These are phyloP conservation scores for Hemerocallis citrina DNA, from an alignment of 106 monocot species.

Conservation along the genomic window DNA sequence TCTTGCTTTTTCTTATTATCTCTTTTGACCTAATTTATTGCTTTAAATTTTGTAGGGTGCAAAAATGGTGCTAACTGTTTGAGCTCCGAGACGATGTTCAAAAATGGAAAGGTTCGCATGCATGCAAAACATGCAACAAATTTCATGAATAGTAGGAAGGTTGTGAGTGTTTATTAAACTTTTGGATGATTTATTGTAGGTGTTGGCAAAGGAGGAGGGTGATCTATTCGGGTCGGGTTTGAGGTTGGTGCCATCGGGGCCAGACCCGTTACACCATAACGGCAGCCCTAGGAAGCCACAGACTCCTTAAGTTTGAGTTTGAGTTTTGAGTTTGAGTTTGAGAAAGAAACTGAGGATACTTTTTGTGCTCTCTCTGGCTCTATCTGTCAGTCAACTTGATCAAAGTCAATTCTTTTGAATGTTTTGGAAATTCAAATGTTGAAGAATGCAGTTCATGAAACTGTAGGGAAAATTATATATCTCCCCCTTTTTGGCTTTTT, in stretches of 20 bases:
- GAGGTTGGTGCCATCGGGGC: constrained; percentile 45
- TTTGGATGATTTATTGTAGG: background rate
- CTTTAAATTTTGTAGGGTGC: background rate
- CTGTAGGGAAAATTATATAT: too few relatives aligned
- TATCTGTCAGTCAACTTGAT: too few relatives aligned
- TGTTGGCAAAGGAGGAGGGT: background rate
- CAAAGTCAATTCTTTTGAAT: too few relatives aligned
- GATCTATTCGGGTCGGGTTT: constrained; percentile 19
- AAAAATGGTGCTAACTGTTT: constrained; percentile 1
- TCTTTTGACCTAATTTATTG: background rate
- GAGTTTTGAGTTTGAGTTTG: too few relatives aligned
- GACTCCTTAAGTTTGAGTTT: constrained; percentile 52
- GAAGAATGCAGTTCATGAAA: too few relatives aligned
- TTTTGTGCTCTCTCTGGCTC: too few relatives aligned
- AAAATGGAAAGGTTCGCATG: background rate
- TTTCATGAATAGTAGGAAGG: background rate
- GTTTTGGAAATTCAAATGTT: too few relatives aligned
- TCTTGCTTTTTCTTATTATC: background rate
- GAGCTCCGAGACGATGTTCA: background rate
- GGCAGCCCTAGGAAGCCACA: constrained; percentile 35
- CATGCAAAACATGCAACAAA: background rate
- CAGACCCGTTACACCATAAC: constrained; percentile 54
- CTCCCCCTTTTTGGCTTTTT: too few relatives aligned
- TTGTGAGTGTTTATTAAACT: background rate
- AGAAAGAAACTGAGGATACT: too few relatives aligned